These are phyloP conservation scores for Globisporangium heterothallicum DNA, from an alignment of 352 stramenopile genomes.

Conservation along the genomic window DNA sequence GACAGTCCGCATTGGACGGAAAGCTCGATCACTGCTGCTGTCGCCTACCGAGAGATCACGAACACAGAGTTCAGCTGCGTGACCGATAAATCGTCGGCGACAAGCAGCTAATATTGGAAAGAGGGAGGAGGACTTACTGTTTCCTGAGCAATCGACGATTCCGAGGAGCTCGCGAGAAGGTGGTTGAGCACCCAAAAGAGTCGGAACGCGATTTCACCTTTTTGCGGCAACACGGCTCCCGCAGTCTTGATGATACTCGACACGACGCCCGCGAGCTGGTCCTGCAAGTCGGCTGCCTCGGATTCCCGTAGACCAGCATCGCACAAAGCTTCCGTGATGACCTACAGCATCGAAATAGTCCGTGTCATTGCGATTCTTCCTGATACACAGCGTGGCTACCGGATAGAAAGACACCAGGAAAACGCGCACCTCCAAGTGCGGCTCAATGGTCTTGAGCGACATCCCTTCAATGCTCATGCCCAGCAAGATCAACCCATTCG, in stretches of 20 bases:
- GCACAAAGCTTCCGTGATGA: constrained; percentile 69
- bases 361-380: too few species aligned
- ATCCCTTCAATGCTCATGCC: constrained; percentile 82
- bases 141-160: constrained; percentile 45
- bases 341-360: constrained; percentile 24
- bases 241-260: constrained; percentile 57
- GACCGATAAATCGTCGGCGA: neutral
- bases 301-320: constrained; percentile 65
- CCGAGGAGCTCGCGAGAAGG: constrained; percentile 48
- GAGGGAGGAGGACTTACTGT: constrained; percentile 23
- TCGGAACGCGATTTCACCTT: constrained; percentile 53
- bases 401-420: neutral
- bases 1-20: constrained; percentile 21
- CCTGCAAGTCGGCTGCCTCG: constrained; percentile 64
- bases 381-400: neutral
- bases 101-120: neutral
- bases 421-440: constrained; percentile 45
- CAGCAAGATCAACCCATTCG: constrained; percentile 70
- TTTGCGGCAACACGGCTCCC: constrained; percentile 27
- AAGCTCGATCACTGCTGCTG: constrained; percentile 25
- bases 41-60: constrained; percentile 36
- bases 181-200: constrained; percentile 82
- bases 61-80: too few species aligned
- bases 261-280: constrained; percentile 58
- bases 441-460: constrained; percentile 43